Conservation (phyloP, 2,329 filamentous ascomycete genomes). For the Teratosphaeria epicoccoides region DNA sequence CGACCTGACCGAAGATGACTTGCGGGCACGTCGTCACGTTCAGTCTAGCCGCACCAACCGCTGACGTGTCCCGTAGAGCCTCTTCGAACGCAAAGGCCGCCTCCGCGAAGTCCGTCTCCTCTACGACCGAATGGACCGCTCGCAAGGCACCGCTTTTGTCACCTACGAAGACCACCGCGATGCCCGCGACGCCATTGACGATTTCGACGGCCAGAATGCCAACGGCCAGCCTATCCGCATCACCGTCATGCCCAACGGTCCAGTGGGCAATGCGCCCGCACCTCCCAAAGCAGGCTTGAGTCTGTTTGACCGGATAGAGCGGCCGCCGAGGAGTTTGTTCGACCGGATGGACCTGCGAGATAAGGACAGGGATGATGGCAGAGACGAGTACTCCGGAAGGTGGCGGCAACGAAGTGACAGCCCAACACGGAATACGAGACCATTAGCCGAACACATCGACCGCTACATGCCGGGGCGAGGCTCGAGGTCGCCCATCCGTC, state of each 20-base stretch:
- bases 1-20: slow-evolving; percentile 74
- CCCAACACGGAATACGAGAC: slow-evolving; percentile 41
- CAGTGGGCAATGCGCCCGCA: slow-evolving; percentile 20
- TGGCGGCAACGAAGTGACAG: slow-evolving; percentile 30
- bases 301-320: slow-evolving; percentile 40
- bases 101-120: slow-evolving; percentile 58
- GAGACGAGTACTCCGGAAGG: slow-evolving; percentile 14
- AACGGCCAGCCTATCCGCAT: slow-evolving; percentile 71
- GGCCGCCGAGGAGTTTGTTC: slow-evolving; percentile 48
- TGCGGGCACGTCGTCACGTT: slow-evolving; percentile 55
- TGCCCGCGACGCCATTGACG: slow-evolving; percentile 61
- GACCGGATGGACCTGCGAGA: slow-evolving; percentile 45
- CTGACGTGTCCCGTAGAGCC: slow-evolving; percentile 45
- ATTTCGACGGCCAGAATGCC: slow-evolving; percentile 84
- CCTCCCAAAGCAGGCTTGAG: slow-evolving; percentile 11
- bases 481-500: slow-evolving; percentile 45
- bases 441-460: slow-evolving; percentile 59
- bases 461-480: slow-evolving; percentile 59
- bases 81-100: slow-evolving; percentile 69
- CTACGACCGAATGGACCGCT: slow-evolving; percentile 83
- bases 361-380: slow-evolving; percentile 16
- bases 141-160: slow-evolving; percentile 73
- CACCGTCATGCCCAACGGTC: slow-evolving; percentile 49
- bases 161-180: slow-evolving; percentile 64
- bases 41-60: neutral